Evolutionary conservation across 75 land plant genomes (phyloP), one percentile per base, ranked within the genome.

Genomic region (Selaginella tamariscina): DNA sequence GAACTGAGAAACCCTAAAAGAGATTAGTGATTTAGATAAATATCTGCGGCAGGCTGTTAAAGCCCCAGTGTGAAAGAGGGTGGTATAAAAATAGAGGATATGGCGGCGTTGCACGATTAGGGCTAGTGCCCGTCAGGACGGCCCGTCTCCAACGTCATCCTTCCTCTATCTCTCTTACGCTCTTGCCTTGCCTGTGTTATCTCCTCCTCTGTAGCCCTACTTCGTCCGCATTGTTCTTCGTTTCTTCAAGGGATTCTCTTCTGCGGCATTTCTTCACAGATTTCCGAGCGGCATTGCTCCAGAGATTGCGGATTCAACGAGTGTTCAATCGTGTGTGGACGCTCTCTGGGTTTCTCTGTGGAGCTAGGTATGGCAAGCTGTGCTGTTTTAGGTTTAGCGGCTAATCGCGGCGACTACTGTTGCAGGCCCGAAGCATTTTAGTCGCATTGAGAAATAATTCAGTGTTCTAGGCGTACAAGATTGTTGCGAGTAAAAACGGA

Each of bases 61-160:
- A 39, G 49, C 49, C 49, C 49, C 49, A 39, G 49, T 39, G 49
- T 39, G 49, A 39, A 39, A 15, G 15, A 15, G 49, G 11, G 11
- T 39, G 5, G 49, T 39, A 39, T n/a, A n/a, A n/a, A n/a, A n/a
- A n/a, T n/a, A n/a, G n/a, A n/a, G n/a, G n/a, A n/a, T 39, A 39
- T 39, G 49, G 49, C 49, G 49, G 49, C 49, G 49, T 39, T 5
- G 11, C 15, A 5, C 11, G 15, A 39, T 39, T 39, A 39, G 49
- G 49, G 49, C 49, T 39, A 5, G 49, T 39, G 49, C 49, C 49
- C 5, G 49, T 39, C 49, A 39, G 49, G 49, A 39, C 49, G 49
- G 49, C 49, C 49, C 49, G 49, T 39, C 49, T 5, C 49, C 49
- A 39, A 39, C 49, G 49, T 39, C 49, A 39, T 39, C 49, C 49